Evolutionary conservation across 2,329 filamentous ascomycete genomes (phyloP).

Genomic region (Nemania abortiva): DNA sequence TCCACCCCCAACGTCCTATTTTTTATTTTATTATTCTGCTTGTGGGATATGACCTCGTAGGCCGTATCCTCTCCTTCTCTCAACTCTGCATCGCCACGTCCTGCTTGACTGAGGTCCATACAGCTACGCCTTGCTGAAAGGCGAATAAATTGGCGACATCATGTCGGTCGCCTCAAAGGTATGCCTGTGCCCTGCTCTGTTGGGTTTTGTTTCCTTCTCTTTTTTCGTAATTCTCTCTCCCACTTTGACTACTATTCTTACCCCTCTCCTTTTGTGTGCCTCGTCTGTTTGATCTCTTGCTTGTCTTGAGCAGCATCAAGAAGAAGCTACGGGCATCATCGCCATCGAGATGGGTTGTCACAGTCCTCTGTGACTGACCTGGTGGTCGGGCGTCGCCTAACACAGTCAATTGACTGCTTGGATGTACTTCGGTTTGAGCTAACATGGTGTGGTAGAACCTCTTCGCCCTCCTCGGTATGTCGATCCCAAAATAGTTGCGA

Average conservation of each 20-base stretch:
- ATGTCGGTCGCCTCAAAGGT: constrained; percentile 74
- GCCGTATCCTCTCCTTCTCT: constrained; percentile 51
- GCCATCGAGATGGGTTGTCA: background rate
- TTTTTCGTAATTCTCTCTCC: constrained; percentile 12
- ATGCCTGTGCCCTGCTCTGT: constrained; percentile 47
- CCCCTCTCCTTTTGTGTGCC: background rate
- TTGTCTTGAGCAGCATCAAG: background rate
- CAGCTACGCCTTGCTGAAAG: constrained; percentile 62
- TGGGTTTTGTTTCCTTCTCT: constrained; percentile 5
- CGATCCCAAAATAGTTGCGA: constrained; percentile 44
- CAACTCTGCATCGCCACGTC: constrained; percentile 41
- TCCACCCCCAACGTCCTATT: constrained; percentile 21
- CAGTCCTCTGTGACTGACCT: background rate
- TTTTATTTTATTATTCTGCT: constrained; percentile 26
- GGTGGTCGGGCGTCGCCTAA: background rate
- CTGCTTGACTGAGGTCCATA: constrained; percentile 51
- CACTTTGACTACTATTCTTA: background rate
- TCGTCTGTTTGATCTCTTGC: background rate
- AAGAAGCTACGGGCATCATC: background rate
- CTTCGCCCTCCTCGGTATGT: constrained; percentile 96
- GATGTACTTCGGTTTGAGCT: constrained; percentile 39
- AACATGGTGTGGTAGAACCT: constrained; percentile 76
- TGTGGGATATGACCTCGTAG: constrained; percentile 54
- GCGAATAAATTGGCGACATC: constrained; percentile 67
- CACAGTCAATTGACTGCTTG: constrained; percentile 28